These are phyloP conservation scores for Solanum ossicruentum DNA, from an alignment of 257 asterid species.

Conservation along the genomic window DNA sequence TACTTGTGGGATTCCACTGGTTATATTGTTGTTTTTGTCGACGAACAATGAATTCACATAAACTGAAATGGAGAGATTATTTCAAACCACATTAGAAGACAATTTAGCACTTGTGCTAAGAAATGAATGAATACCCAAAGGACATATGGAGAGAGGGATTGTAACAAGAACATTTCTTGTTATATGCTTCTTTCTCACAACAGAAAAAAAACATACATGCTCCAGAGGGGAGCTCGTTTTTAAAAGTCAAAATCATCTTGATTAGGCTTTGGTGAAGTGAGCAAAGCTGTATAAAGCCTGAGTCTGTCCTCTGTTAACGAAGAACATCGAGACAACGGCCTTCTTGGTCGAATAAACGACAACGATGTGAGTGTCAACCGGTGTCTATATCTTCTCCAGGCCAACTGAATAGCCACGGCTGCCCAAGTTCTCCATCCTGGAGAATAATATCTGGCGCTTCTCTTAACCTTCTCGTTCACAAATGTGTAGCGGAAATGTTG, in stretches of 20 bases:
- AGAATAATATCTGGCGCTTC: constrained; percentile 88
- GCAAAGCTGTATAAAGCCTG: constrained; percentile 71
- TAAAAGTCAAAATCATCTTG: constrained; percentile 75
- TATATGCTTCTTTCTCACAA: background rate
- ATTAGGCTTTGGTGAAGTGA: constrained; percentile 95
- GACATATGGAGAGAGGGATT: background rate
- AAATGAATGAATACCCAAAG: background rate
- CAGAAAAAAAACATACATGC: background rate
- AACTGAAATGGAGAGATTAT: background rate
- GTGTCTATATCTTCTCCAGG: constrained; percentile 81
- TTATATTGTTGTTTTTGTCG: too few species aligned
- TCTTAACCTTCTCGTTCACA: constrained; percentile 76
- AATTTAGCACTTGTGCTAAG: background rate
- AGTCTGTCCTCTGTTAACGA: constrained; percentile 90
- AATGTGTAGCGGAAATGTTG: constrained; percentile 96
- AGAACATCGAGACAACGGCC: constrained; percentile 75
- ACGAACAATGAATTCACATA: background rate
- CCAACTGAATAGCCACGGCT: constrained; percentile 83
- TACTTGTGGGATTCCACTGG: too few species aligned
- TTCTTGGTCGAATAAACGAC: constrained; percentile 76
- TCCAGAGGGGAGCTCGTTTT: background rate
- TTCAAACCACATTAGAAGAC: background rate
- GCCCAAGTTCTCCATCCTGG: constrained; percentile 99
- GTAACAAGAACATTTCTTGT: background rate
- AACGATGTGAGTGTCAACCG: constrained; percentile 68